Evolutionary conservation across 176 grass and related monocot species (phyloP).

Genomic region (Thalia dealbata): DNA sequence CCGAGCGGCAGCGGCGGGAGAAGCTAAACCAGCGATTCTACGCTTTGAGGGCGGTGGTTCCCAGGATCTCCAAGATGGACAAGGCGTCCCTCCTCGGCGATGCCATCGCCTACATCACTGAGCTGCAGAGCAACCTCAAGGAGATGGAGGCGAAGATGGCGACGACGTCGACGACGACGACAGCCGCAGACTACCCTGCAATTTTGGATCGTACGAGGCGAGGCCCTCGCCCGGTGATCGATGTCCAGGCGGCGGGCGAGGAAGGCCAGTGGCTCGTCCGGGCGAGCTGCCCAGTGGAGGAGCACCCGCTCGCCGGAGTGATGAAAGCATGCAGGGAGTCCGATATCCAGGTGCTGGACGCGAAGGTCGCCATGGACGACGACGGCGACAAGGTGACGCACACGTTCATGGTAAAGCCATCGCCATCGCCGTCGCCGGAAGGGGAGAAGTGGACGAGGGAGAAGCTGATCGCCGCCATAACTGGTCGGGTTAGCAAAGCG

Average conservation of each 20-base stretch:
- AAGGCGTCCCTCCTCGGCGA: constrained; percentile 81
- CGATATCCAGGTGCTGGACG: constrained; percentile 39
- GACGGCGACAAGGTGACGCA: constrained; percentile 45
- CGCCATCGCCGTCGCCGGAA: constrained; percentile 23
- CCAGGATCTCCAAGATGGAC: constrained; percentile 87
- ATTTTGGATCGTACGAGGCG: not conserved
- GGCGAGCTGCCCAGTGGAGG: constrained; percentile 44
- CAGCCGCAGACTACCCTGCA: not conserved
- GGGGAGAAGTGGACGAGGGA: constrained; percentile 34
- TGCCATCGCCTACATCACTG: constrained; percentile 75
- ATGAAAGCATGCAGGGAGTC: constrained; percentile 41
- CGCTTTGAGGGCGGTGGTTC: constrained; percentile 69
- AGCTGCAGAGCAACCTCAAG: constrained; percentile 49
- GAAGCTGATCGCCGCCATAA: constrained; percentile 44
- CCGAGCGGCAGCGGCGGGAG: constrained; percentile 85
- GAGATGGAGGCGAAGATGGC: constrained; percentile 12
- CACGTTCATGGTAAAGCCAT: constrained; percentile 57
- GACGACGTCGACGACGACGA: too few species aligned
- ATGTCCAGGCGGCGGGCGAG: constrained; percentile 31
- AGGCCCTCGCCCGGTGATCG: constrained; percentile 27
- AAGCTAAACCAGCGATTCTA: constrained; percentile 95
- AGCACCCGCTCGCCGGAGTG: constrained; percentile 44
- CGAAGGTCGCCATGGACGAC: constrained; percentile 35
- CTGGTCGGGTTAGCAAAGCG: constrained; percentile 7
- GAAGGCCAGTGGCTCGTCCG: constrained; percentile 66